phyloP scores from a whole-genome alignment of 345 rosid species.

The Noccaea bulbosa region DNA sequence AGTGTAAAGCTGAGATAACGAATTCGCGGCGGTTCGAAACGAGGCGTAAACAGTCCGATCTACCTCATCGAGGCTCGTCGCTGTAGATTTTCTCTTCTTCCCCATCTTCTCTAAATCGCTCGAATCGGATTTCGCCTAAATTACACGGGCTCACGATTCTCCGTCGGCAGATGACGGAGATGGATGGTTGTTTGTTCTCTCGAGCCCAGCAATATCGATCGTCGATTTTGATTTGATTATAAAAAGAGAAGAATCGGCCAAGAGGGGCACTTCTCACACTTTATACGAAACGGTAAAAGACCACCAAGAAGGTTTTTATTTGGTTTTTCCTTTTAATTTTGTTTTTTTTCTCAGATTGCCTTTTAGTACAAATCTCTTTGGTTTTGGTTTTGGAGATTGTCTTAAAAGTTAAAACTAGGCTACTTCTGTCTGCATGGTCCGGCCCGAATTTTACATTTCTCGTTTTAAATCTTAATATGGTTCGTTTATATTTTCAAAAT shows the following conservation, averaged over 20 bases:
- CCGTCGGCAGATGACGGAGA: conserved; percentile 35
- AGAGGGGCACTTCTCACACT: conserved; percentile 14
- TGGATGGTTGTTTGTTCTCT: conserved; percentile 32
- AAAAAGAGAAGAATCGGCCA: conserved; percentile 8
- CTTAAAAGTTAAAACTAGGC: too few relatives aligned
- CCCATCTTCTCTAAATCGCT: conserved; percentile 48
- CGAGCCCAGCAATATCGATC: neutral
- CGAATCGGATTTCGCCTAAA: conserved; percentile 14
- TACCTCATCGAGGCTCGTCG: conserved; percentile 90
- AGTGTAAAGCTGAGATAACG: conserved; percentile 85
- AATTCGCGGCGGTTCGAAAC: conserved; percentile 87
- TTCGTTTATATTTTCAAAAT: too few relatives aligned
- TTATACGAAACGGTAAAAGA: conserved; percentile 31
- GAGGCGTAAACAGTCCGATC: conserved; percentile 94
- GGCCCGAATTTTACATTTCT: too few relatives aligned
- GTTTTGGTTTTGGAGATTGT: neutral
- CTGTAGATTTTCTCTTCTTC: conserved; percentile 90
- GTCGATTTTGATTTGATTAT: conserved; percentile 18
- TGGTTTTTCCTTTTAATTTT: neutral
- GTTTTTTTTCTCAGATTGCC: neutral
- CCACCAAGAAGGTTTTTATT: conserved; percentile 10
- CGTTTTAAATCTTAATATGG: too few relatives aligned
- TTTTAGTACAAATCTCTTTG: neutral
- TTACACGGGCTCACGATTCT: conserved; percentile 21
- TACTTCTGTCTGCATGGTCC: too few relatives aligned